Percentiles rank a stretch among this genome's conserved stretches.
These are phyloP conservation scores for Patellaria atrata DNA, from an alignment of 495 filamentous ascomycete genomes.

Conservation along the genomic window DNA sequence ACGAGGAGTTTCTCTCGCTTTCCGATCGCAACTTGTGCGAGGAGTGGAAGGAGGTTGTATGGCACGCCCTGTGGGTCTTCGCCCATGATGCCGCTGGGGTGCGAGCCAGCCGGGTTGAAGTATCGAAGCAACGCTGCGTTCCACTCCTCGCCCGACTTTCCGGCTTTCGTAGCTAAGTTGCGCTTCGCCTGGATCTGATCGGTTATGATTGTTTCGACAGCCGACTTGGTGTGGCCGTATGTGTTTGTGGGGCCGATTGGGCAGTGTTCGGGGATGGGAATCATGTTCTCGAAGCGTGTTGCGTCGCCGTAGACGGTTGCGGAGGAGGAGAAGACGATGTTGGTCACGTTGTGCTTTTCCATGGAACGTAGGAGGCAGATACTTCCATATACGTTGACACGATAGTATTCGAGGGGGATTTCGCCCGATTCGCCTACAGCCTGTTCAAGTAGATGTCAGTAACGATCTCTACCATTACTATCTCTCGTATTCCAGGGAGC, in stretches of 20 bases:
- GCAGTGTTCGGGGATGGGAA: constrained; percentile 94
- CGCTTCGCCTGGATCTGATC: constrained; percentile 83
- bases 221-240: constrained; percentile 89
- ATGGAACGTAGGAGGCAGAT: constrained; percentile 79
- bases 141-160: constrained; percentile 66
- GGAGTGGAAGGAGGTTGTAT: constrained; percentile 85
- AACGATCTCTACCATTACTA: constrained; percentile 2
- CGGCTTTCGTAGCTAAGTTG: constrained; percentile 64
- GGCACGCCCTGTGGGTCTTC: constrained; percentile 94
- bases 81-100: constrained; percentile 95
- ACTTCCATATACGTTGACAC: constrained; percentile 87
- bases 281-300: constrained; percentile 93
- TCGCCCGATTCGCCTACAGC: constrained; percentile 93
- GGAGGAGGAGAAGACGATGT: constrained; percentile 95
- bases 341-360: constrained; percentile 75
- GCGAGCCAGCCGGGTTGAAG: constrained; percentile 93
- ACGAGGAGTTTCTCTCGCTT: constrained; percentile 89
- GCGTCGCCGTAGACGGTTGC: constrained; percentile 97
- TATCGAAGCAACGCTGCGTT: constrained; percentile 89
- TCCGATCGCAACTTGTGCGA: constrained; percentile 90
- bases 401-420: constrained; percentile 94
- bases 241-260: constrained; percentile 94
- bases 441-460: constrained; percentile 29
- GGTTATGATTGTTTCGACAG: constrained; percentile 78
- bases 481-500: not conserved